These are phyloP conservation scores for Colletotrichum higginsianum DNA, from an alignment of 2,329 filamentous ascomycete species.

Conservation along the genomic window DNA sequence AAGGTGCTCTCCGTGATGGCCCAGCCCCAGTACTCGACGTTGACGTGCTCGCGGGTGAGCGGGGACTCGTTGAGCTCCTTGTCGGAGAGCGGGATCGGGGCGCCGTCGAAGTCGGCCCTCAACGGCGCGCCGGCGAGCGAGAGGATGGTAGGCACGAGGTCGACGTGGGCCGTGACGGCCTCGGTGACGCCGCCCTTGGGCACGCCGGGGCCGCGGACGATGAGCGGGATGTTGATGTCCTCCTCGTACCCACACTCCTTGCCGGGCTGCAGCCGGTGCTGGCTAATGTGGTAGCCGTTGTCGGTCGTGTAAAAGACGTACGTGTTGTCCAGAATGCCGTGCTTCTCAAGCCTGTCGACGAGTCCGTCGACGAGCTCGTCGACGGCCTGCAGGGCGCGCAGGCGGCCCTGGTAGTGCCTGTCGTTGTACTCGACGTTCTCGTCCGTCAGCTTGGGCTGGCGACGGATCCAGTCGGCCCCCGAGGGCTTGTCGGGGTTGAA, in stretches of 20 bases:
- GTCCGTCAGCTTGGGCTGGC: conserved; percentile 53
- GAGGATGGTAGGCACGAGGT: conserved; percentile 70
- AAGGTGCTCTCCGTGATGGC: conserved; percentile 50
- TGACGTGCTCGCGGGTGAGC: conserved; percentile 61
- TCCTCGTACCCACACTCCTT: conserved; percentile 67
- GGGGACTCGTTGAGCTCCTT: conserved; percentile 43
- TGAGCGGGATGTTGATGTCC: conserved; percentile 66
- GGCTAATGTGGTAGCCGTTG: conserved; percentile 68
- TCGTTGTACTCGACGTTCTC: conserved; percentile 54
- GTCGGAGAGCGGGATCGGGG: conserved; percentile 57
- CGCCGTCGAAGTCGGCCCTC: conserved; percentile 66
- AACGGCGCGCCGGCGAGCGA: conserved; percentile 52
- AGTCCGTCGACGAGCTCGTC: conserved; percentile 61
- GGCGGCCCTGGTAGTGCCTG: conserved; percentile 57
- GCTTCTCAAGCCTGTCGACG: conserved; percentile 51
- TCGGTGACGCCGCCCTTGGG: conserved; percentile 53
- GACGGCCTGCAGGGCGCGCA: conserved; percentile 61
- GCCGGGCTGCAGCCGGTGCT: conserved; percentile 66
- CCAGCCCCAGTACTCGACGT: conserved; percentile 68
- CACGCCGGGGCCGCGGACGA: conserved; percentile 65
- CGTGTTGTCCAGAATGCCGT: conserved; percentile 56
- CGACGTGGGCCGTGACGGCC: conserved; percentile 65
- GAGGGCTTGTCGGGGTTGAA: conserved; percentile 72
- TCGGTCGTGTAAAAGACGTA: conserved; percentile 69
- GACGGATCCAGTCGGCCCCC: conserved; percentile 61